Evolutionary conservation across 2,329 filamentous ascomycete genomes (phyloP).

Genomic region (Fusarium praegraminearum): DNA sequence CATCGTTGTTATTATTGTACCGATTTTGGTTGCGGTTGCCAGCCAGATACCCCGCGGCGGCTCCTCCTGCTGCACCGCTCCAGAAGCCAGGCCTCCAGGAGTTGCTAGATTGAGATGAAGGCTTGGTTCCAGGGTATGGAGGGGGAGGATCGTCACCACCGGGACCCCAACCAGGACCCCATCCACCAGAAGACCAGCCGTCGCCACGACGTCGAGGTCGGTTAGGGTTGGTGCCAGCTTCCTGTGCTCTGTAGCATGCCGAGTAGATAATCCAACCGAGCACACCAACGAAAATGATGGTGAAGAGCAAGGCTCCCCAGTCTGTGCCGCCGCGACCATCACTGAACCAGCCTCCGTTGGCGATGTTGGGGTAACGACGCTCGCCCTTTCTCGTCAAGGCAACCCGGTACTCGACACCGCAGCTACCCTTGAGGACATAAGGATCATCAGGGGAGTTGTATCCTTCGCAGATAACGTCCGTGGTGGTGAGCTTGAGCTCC

Average conservation of each 20-base stretch:
- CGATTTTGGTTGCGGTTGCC: constrained; percentile 58
- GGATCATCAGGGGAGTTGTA: constrained; percentile 81
- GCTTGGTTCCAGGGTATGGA: constrained; percentile 57
- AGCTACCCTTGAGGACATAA: constrained; percentile 91
- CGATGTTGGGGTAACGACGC: constrained; percentile 72
- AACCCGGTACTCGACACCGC: constrained; percentile 89
- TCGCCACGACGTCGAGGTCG: constrained; percentile 30
- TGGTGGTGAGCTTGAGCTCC: constrained; percentile 79
- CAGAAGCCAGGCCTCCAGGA: constrained; percentile 81
- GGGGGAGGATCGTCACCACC: constrained; percentile 67
- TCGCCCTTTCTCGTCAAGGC: constrained; percentile 82
- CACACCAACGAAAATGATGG: constrained; percentile 70
- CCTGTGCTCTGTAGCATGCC: constrained; percentile 54
- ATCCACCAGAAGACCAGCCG: constrained; percentile 55
- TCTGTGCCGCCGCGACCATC: constrained; percentile 50
- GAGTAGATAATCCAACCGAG: constrained; percentile 72
- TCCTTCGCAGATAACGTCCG: constrained; percentile 93
- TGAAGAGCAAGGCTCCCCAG: constrained; percentile 65
- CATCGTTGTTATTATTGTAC: constrained; percentile 44
- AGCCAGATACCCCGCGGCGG: constrained; percentile 75
- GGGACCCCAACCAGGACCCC: constrained; percentile 54
- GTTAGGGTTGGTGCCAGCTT: constrained; percentile 18
- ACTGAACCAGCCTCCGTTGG: constrained; percentile 54
- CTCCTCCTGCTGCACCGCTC: constrained; percentile 75
- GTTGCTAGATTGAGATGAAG: constrained; percentile 54